Evolutionary conservation across 1,284 basidiomycete species (phyloP).

Genomic region (Sphaerobolus stellatus): DNA sequence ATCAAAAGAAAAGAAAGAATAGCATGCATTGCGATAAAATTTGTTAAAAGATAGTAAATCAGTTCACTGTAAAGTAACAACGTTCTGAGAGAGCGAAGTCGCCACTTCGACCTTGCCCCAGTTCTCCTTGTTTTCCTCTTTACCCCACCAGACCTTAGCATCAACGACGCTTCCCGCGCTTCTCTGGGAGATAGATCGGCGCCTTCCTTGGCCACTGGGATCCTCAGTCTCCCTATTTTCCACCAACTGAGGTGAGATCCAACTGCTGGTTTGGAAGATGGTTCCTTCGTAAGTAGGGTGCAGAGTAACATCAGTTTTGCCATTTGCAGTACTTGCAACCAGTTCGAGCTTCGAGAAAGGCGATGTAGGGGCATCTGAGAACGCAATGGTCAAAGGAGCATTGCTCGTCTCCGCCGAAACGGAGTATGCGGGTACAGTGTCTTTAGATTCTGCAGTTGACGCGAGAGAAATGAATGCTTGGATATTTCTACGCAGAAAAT

Average conservation of each 20-base stretch:
- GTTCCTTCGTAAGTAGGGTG: constrained; percentile 44
- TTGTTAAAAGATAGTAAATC: no score
- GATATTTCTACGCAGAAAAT: constrained; percentile 8
- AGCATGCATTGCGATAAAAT: no score
- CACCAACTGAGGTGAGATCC: background rate
- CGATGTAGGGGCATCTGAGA: constrained; percentile 10
- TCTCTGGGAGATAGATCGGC: no score
- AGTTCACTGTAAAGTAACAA: no score
- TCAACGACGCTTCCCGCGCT: no score
- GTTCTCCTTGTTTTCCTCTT: no score
- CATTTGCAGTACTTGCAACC: constrained; percentile 37
- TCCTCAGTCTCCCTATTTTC: background rate
- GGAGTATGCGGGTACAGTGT: constrained; percentile 11
- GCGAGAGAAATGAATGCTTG: constrained; percentile 3
- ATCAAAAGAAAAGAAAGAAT: no score
- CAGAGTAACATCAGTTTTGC: constrained; percentile 33
- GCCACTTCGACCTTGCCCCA: no score
- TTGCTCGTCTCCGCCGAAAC: constrained; percentile 12
- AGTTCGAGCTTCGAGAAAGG: constrained; percentile 17
- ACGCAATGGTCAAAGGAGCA: constrained; percentile 14
- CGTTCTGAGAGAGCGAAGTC: no score
- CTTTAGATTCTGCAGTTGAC: constrained; percentile 9
- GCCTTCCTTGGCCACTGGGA: constrained; percentile 8
- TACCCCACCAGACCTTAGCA: no score
- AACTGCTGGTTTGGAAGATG: background rate